Base-by-base conservation (phyloP, 495 filamentous ascomycete genomes). In the Chaetomium cochliodes region DNA sequence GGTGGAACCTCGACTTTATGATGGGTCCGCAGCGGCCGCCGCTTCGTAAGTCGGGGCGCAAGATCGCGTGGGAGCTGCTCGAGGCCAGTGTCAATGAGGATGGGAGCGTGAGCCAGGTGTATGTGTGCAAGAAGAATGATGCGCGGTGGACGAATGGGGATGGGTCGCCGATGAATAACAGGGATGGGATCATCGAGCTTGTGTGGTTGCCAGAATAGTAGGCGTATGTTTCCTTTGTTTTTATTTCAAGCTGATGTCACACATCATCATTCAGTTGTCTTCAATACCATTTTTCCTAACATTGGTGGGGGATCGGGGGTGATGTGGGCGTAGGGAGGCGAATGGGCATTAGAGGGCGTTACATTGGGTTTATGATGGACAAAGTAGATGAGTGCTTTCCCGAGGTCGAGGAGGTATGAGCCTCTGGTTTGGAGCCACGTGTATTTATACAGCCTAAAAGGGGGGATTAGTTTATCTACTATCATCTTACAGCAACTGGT, bases 31-130 rank as follows among this genome's bases (percentile, higher is more conserved):
- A 81, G 64, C 73, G 82, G 20, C 71, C 69, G 26, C 74, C 73
- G 37, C 74, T 85, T 50, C 66, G 78, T 49, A 72, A 73, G 70
- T 83, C 78, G 5, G 82, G 82, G 0, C 72, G 79, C 49, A 85
- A 85, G 74, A 78, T 81, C 2, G 75, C 78, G 25, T 85, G 82
- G 82, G 82, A 85, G 58, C 68, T 85, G 62, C 75, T 78, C 59
- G 81, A 85, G 65, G 76, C 63, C 56, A 70, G 7, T 0, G 52
- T 79, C 15, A 72, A 76, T 33, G 70, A 71, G 0, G 79, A 82
- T 54, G 80, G 81, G 13, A 77, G 69, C 13, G 71, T 84, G 30
- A 75, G 69, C 25, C 81, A 84, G 60, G 70, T 79, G 0, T 84
- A 81, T 62, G 77, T 84, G 28, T 67, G 77, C 53, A 81, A 78